Evolutionary conservation across 2,329 filamentous ascomycete species (phyloP).

Genomic region (Neofusicoccum cordaticola): DNA sequence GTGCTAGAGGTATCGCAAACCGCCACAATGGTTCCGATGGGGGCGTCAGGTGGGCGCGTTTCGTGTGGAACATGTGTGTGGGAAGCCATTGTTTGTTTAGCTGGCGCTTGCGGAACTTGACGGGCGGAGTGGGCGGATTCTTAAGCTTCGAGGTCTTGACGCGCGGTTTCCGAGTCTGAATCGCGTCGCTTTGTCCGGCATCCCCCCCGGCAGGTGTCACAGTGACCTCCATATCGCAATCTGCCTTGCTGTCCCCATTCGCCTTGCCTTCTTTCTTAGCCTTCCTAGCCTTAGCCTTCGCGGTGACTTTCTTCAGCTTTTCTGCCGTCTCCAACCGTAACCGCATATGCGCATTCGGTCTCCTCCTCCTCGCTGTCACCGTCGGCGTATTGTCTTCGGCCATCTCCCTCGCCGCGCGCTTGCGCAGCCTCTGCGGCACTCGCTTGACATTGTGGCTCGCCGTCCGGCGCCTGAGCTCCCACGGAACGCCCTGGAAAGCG

Average conservation of each 20-base stretch:
- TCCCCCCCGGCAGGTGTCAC: constrained; percentile 31
- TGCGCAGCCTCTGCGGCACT: constrained; percentile 73
- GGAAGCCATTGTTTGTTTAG: constrained; percentile 89
- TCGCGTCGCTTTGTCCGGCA: constrained; percentile 28
- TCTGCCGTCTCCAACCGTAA: constrained; percentile 75
- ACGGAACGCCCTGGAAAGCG: constrained; percentile 88
- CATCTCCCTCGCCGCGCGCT: constrained; percentile 71
- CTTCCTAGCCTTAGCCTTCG: constrained; percentile 45
- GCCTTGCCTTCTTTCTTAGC: constrained; percentile 31
- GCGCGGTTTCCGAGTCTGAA: constrained; percentile 53
- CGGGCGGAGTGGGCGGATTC: constrained; percentile 56
- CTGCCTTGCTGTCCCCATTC: constrained; percentile 20
- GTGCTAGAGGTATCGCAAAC: constrained; percentile 79
- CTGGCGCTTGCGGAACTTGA: constrained; percentile 82
- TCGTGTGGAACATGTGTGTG: constrained; percentile 91
- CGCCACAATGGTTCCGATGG: constrained; percentile 82
- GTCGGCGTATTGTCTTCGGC: constrained; percentile 86
- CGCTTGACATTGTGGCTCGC: constrained; percentile 94
- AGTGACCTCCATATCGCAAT: constrained; percentile 26
- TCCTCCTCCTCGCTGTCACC: constrained; percentile 63
- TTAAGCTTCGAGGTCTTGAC: constrained; percentile 70
- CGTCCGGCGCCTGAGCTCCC: constrained; percentile 78
- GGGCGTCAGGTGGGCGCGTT: constrained; percentile 82
- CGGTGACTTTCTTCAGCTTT: constrained; percentile 61
- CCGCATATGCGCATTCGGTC: constrained; percentile 52